Conservation (phyloP, 108 stramenopile genomes). For the Cylindrotheca fusiformis region DNA sequence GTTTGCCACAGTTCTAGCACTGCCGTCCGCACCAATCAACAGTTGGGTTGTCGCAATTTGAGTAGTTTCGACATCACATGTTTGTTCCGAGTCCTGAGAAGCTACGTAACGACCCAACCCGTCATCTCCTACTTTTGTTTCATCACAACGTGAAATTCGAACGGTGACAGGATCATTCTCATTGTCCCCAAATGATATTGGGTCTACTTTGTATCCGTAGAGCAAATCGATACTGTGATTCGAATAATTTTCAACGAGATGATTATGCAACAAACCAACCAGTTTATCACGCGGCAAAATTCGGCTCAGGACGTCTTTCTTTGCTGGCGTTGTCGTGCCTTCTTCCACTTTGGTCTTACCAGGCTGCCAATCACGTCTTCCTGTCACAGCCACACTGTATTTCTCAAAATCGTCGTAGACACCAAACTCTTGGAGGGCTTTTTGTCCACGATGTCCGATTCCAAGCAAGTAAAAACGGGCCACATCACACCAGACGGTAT, state of each 20-base stretch:
- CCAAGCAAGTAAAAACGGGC: conserved; percentile 70
- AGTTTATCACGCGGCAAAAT: conserved; percentile 61
- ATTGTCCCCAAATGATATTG: conserved; percentile 33
- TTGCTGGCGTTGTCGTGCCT: conserved; percentile 39
- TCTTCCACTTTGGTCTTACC: conserved; percentile 35
- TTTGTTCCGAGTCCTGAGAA: conserved; percentile 9
- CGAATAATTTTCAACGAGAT: conserved; percentile 34
- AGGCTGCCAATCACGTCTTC: conserved; percentile 72
- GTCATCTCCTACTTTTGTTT: not conserved
- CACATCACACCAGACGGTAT: conserved; percentile 43
- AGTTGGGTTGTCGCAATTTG: conserved; percentile 21
- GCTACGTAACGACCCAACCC: conserved; percentile 1
- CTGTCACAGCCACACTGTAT: conserved; percentile 42
- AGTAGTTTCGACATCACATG: not conserved
- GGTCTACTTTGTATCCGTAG: conserved; percentile 40
- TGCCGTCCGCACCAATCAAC: conserved; percentile 55
- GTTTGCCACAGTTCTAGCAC: conserved; percentile 47
- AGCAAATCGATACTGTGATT: conserved; percentile 35
- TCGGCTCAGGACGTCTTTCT: conserved; percentile 39
- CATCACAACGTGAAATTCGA: conserved; percentile 13
- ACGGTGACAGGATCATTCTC: conserved; percentile 17
- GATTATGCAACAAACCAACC: conserved; percentile 44
- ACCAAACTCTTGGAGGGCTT: conserved; percentile 50
- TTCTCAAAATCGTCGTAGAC: conserved; percentile 45
- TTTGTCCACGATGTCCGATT: conserved; percentile 63